Evolutionary conservation across 305 asterid genomes (phyloP).

Genomic region (Fraxinus dipetala): DNA sequence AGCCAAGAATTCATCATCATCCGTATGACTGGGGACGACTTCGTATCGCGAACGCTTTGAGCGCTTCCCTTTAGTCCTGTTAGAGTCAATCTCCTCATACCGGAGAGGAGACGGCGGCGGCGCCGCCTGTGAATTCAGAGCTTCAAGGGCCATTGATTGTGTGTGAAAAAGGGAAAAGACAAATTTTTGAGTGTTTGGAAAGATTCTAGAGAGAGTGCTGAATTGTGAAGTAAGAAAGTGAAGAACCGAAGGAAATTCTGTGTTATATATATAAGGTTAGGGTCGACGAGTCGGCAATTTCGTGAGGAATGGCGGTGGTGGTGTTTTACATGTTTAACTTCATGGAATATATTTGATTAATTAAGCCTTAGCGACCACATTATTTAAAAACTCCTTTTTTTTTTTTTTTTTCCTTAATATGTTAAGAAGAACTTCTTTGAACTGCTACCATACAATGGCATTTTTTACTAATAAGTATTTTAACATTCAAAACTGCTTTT

Average conservation of each 20-base stretch:
- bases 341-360: background rate
- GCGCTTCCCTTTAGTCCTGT: constrained; percentile 41
- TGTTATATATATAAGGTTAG: background rate
- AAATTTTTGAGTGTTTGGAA: background rate
- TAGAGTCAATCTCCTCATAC: constrained; percentile 18
- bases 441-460: background rate
- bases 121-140: constrained; percentile 32
- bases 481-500: too few species aligned
- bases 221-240: constrained; percentile 10
- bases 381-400: too few species aligned
- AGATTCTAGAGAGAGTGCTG: background rate
- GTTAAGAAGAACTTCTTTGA: background rate
- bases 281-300: constrained; percentile 38
- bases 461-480: too few species aligned
- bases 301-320: constrained; percentile 57
- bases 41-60: constrained; percentile 31
- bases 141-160: constrained; percentile 43
- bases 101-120: constrained; percentile 16
- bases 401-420: too few species aligned
- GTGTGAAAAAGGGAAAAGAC: background rate
- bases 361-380: background rate
- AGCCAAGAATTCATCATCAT: constrained; percentile 48
- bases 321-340: constrained; percentile 12
- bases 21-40: background rate
- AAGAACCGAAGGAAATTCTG: background rate